A percentile compares a stretch with the other conserved stretches of the same genome.
Evolutionary conservation across 2,329 filamentous ascomycete genomes (phyloP).

Genomic region (Didymella arachidicola): DNA sequence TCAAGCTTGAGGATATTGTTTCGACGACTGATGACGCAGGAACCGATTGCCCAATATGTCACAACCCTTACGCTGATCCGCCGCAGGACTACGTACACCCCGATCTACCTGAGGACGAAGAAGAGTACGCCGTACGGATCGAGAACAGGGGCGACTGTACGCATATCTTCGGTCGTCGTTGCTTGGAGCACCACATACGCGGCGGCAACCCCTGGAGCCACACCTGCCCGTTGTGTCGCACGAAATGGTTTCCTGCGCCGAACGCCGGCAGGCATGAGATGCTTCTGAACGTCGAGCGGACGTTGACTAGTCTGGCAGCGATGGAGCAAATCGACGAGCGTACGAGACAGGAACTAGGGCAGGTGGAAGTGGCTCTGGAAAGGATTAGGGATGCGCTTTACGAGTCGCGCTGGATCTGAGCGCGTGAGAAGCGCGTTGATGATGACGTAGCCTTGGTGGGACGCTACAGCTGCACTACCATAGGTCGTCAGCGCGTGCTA

Average conservation of each 20-base stretch:
- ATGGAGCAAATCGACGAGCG: conserved; percentile 17
- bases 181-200: conserved; percentile 32
- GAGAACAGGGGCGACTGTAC: conserved; percentile 18
- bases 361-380: conserved; percentile 22
- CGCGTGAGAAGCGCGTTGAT: background rate
- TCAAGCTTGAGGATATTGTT: background rate
- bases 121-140: conserved; percentile 31
- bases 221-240: conserved; percentile 32
- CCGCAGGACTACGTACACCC: conserved; percentile 30
- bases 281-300: conserved; percentile 16
- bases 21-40: background rate
- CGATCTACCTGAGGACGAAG: conserved; percentile 19
- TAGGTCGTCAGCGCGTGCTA: background rate
- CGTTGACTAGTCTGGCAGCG: conserved; percentile 16
- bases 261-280: conserved; percentile 20
- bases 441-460: background rate
- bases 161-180: conserved; percentile 32
- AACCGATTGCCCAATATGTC: conserved; percentile 29
- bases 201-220: conserved; percentile 33
- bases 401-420: conserved; percentile 26
- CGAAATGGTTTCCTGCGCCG: conserved; percentile 30
- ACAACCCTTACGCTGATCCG: conserved; percentile 22
- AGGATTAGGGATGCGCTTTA: conserved; percentile 24
- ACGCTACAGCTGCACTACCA: background rate
- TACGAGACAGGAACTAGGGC: conserved; percentile 20